Base-by-base conservation (phyloP, 2,329 filamentous ascomycete genomes). In the Aspergillus sp. region DNA sequence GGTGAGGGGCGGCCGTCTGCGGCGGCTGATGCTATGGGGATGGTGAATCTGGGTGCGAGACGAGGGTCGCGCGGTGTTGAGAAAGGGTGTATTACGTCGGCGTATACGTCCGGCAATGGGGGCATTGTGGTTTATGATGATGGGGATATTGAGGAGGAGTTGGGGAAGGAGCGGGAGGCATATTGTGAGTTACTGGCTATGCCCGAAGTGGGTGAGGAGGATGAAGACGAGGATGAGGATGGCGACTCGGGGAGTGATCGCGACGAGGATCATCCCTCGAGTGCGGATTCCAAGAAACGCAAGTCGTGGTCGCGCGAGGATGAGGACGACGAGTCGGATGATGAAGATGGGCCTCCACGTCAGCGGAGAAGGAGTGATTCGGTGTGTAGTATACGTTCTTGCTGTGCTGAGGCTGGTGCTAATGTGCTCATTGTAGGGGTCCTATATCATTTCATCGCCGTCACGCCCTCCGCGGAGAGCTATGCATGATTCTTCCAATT, bases 81-180 rank as follows among this genome's bases (percentile, higher is more conserved):
- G 19, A 86, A 86, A 48, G 94, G 93, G 1, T 86, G 86, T 59
- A 85, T 98, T 54, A 83, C 85, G 25, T 84, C 86, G 13, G 80
- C 83, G 0, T 97, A 96, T 73, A 88, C 86, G 64, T 87, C 90
- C 5, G 90, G 91, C 30, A 89, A 85, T 70, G 94, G 94, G 17
- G 95, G 95, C 0, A 90, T 99, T 44, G 86, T 99, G 62, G 92
- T 97, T 2, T 96, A 95, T 74, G 95, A 98, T 71, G 95, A 98
- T 72, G 95, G 94, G 1, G 95, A 99, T 74, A 93, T 99, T 54
- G 90, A 94, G 66, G 90, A 94, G 66, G 90, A 93, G 36, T 80
- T 99, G 36, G 77, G 76, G 11, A 80, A 80, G 1, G 92, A 98
- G 76, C 85, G 87, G 67, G 88, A 91, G 61, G 93, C 95, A 41